Base-by-base conservation (phyloP, 2,329 filamentous ascomycete species). In the Emericellopsis cladophorae region DNA sequence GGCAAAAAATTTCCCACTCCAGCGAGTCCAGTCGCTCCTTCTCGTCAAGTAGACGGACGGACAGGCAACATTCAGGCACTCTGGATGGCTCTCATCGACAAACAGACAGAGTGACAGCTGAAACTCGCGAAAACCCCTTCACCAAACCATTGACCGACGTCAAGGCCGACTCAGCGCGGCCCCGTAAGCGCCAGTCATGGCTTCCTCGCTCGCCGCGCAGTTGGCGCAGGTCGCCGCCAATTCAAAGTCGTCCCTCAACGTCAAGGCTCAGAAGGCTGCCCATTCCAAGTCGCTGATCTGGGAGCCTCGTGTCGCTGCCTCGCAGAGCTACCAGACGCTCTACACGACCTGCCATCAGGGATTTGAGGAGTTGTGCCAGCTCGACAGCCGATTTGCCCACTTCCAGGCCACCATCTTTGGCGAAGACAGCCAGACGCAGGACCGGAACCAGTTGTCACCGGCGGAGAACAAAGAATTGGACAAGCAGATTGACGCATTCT, bases 231-330 rank as follows among this genome's bases (percentile, higher is more conserved):
- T 98, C 57, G 86, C 89, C 51, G 81, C 84, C 49, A 85, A 84
- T 55, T 94, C 87, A 53, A 94, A 89, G 52, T 82, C 89, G 57
- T 83, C 90, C 51, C 76, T 96, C 54, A 86, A 96, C 58, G 74
- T 95, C 52, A 95, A 93, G 65, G 86, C 89, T 54, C 88, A 95
- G 66, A 90, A 88, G 62, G 78, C 84, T 45, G 79, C 86, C 47
- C 92, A 98, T 65, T 86, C 86, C 48, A 90, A 95, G 62, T 98
- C 92, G 40, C 68, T 99, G 46, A 85, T 99, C 44, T 98, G 94
- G 67, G 89, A 95, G 52, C 75, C 84, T 45, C 78, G 80, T 55
- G 72, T 90, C 51, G 92, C 92, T 39, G 81, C 84, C 6, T 80
- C 79, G 14, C 92, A 99, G 66, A 92, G 81, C 54, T 95, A 90